Evolutionary conservation across 2,329 filamentous ascomycete species (phyloP).

Genomic region (Ophiocordyceps camponoti-rufipedis): DNA sequence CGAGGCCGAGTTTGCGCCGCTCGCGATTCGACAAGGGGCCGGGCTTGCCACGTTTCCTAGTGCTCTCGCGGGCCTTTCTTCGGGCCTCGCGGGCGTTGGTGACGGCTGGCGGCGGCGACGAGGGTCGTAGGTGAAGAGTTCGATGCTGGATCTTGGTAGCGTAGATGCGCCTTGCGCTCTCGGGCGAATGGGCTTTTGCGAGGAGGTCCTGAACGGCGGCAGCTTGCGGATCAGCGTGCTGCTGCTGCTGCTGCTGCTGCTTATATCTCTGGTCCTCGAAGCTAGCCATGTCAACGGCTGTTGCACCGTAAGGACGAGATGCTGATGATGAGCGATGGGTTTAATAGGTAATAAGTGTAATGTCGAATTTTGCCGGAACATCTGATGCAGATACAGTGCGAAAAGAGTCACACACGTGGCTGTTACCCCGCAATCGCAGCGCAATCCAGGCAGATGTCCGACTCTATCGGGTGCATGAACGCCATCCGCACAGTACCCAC

Average conservation of each 20-base stretch:
- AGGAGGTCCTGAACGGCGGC: slow-evolving; percentile 34
- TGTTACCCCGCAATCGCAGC: no score
- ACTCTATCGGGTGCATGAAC: no score
- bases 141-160: slow-evolving; percentile 69
- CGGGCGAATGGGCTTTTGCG: slow-evolving; percentile 58
- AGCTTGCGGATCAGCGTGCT: no score
- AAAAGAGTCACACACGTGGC: no score
- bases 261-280: neutral
- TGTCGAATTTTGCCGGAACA: no score
- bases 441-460: no score
- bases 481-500: no score
- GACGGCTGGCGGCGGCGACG: slow-evolving; percentile 42
- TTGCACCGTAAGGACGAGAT: no score
- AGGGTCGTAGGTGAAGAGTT: slow-evolving; percentile 60
- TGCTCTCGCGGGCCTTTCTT: slow-evolving; percentile 25
- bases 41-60: slow-evolving; percentile 27
- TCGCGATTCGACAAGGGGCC: slow-evolving; percentile 64
- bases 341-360: no score
- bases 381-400: no score
- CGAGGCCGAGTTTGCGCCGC: slow-evolving; percentile 53
- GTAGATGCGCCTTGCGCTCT: slow-evolving; percentile 54
- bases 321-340: no score
- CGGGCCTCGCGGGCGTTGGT: slow-evolving; percentile 37
- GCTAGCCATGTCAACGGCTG: no score
- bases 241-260: neutral